A percentile compares a stretch with the other conserved stretches of the same genome.
Evolutionary conservation across 129 eudicot genomes (phyloP).

Genomic region (Kitagawia praeruptora): DNA sequence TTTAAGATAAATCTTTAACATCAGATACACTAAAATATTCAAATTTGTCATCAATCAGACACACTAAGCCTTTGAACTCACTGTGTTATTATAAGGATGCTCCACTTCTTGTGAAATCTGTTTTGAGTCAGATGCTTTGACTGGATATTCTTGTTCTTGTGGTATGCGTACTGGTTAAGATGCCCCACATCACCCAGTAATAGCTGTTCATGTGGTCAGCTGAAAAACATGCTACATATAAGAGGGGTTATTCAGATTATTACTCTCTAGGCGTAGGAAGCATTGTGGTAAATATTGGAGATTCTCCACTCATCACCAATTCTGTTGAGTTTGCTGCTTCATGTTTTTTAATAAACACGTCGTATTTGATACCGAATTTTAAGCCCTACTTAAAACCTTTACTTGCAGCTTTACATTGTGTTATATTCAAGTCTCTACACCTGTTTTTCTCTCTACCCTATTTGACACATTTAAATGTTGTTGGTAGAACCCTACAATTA

Average conservation of each 20-base stretch:
- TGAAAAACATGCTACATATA: neutral
- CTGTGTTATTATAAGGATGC: neutral
- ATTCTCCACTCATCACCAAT: neutral
- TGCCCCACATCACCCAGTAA: neutral
- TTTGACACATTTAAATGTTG: neutral
- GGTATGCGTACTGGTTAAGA: neutral
- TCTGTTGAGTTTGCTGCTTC: neutral
- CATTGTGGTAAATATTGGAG: neutral
- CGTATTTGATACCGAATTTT: neutral
- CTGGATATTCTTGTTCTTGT: neutral
- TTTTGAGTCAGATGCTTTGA: neutral
- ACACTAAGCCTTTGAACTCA: neutral
- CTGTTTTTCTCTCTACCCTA: neutral
- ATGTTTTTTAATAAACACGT: neutral
- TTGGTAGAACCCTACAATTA: neutral
- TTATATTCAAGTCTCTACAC: neutral
- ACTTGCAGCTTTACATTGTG: neutral
- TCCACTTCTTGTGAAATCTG: neutral
- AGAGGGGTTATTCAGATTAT: neutral
- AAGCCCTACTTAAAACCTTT: neutral
- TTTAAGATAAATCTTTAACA: neutral
- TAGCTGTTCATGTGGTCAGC: neutral
- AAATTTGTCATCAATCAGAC: neutral
- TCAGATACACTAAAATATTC: neutral
- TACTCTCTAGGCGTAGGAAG: neutral